Conservation (phyloP, 2,329 filamentous ascomycete genomes). For the Mollisiaceae sp. region DNA sequence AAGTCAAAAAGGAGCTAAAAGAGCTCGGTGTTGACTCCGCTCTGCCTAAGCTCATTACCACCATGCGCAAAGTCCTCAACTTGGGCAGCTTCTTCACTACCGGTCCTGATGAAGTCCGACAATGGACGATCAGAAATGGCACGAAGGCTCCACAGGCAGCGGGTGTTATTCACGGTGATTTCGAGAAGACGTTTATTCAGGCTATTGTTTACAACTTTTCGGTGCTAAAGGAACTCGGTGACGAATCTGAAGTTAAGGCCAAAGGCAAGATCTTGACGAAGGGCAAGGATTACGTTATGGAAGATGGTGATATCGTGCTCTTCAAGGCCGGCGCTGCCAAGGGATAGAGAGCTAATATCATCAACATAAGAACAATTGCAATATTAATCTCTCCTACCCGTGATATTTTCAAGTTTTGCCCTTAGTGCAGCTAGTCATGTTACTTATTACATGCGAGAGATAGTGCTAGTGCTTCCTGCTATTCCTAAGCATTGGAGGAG, state of each 20-base stretch:
- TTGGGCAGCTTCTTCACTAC: slow-evolving; percentile 97
- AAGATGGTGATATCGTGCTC: slow-evolving; percentile 63
- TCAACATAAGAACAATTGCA: neutral
- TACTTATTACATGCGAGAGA: too few relatives aligned
- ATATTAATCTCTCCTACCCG: neutral
- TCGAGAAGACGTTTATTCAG: slow-evolving; percentile 99
- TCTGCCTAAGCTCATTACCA: slow-evolving; percentile 86
- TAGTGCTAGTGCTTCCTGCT: too few relatives aligned
- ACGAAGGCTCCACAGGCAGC: slow-evolving; percentile 98
- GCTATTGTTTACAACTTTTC: slow-evolving; percentile 90
- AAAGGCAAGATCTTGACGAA: slow-evolving; percentile 98
- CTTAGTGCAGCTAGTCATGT: too few relatives aligned
- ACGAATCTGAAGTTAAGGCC: slow-evolving; percentile 86
- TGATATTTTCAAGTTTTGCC: neutral
- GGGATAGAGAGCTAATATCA: slow-evolving; percentile 35
- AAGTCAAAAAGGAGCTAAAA: slow-evolving; percentile 86
- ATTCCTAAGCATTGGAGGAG: too few relatives aligned
- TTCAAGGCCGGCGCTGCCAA: slow-evolving; percentile 43
- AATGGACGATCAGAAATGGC: slow-evolving; percentile 96
- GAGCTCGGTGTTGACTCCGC: slow-evolving; percentile 84
- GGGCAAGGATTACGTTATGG: slow-evolving; percentile 93
- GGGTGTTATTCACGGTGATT: slow-evolving; percentile 97
- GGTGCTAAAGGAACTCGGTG: slow-evolving; percentile 81
- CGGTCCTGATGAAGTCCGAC: slow-evolving; percentile 92
- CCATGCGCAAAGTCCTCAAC: slow-evolving; percentile 92